These are phyloP conservation scores for Phytophthora rubi DNA, from an alignment of 352 stramenopile genomes.

Conservation along the genomic window DNA sequence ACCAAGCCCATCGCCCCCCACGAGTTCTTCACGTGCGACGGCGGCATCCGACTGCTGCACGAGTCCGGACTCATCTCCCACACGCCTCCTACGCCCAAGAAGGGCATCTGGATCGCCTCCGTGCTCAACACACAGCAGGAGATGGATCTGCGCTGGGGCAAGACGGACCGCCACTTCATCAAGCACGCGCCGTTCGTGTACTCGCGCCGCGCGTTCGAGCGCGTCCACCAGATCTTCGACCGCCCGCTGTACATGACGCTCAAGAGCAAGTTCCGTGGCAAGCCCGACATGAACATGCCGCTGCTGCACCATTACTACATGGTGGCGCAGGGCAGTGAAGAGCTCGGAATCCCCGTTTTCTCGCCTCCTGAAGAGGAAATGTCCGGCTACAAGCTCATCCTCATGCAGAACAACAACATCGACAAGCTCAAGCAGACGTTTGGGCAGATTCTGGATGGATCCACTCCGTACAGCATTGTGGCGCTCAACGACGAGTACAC, in stretches of 20 bases:
- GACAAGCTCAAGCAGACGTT: slow-evolving; percentile 77
- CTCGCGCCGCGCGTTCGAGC: slow-evolving; percentile 84
- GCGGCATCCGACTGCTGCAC: slow-evolving; percentile 82
- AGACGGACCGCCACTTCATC: slow-evolving; percentile 84
- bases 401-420: slow-evolving; percentile 87
- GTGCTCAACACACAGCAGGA: slow-evolving; percentile 90
- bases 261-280: slow-evolving; percentile 86
- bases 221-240: slow-evolving; percentile 89
- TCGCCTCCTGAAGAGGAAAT: slow-evolving; percentile 77
- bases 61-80: slow-evolving; percentile 83
- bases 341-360: slow-evolving; percentile 83
- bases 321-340: slow-evolving; percentile 77
- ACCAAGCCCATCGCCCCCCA: slow-evolving; percentile 80
- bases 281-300: slow-evolving; percentile 90
- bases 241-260: slow-evolving; percentile 83
- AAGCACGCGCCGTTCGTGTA: slow-evolving; percentile 92
- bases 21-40: slow-evolving; percentile 89
- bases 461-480: slow-evolving; percentile 77
- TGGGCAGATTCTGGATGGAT: slow-evolving; percentile 64
- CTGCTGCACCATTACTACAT: slow-evolving; percentile 91
- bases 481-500: slow-evolving; percentile 90
- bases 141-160: slow-evolving; percentile 85
- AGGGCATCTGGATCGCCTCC: slow-evolving; percentile 88
- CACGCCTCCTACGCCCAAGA: slow-evolving; percentile 73
- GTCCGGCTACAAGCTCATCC: slow-evolving; percentile 83